These are phyloP conservation scores for Amaranthus palmeri DNA, from an alignment of 148 eudicot species.

Conservation along the genomic window DNA sequence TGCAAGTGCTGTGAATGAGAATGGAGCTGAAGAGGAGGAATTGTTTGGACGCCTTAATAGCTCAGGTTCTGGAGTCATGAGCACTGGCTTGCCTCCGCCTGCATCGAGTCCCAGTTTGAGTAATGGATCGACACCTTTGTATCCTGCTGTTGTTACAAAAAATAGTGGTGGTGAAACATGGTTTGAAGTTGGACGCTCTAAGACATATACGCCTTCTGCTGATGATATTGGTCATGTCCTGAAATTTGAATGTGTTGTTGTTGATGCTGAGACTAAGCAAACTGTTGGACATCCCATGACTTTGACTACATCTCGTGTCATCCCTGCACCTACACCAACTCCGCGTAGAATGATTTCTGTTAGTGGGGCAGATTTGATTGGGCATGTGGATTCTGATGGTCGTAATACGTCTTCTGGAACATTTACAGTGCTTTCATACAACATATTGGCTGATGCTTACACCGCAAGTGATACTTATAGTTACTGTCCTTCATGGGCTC, in stretches of 20 bases:
- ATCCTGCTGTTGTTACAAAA: conserved; percentile 68
- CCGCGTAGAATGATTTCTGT: conserved; percentile 86
- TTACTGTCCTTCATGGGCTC: conserved; percentile 98
- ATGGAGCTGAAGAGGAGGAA: conserved; percentile 91
- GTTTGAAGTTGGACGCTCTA: conserved; percentile 84
- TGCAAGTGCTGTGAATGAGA: conserved; percentile 82
- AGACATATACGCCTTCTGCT: conserved; percentile 87
- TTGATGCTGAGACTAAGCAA: conserved; percentile 75
- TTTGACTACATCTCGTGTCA: conserved; percentile 72
- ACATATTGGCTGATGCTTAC: conserved; percentile 76
- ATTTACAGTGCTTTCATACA: conserved; percentile 96
- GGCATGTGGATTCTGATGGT: conserved; percentile 70
- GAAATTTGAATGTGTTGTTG: conserved; percentile 89
- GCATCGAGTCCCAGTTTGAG: conserved; percentile 62
- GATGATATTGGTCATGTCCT: conserved; percentile 96
- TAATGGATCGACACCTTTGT: conserved; percentile 57
- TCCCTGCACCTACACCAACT: conserved; percentile 93
- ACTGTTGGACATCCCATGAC: conserved; percentile 58
- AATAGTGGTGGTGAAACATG: conserved; percentile 89
- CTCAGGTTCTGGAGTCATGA: conserved; percentile 57
- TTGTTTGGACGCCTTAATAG: conserved; percentile 72
- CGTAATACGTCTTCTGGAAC: conserved; percentile 58
- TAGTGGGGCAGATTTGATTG: conserved; percentile 58
- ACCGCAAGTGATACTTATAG: conserved; percentile 73
- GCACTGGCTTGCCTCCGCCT: conserved; percentile 45